Percentiles rank a stretch among this genome's conserved stretches.
These are phyloP conservation scores for Sarcomyxa edulis DNA, from an alignment of 768 basidiomycete species.

Conservation along the genomic window DNA sequence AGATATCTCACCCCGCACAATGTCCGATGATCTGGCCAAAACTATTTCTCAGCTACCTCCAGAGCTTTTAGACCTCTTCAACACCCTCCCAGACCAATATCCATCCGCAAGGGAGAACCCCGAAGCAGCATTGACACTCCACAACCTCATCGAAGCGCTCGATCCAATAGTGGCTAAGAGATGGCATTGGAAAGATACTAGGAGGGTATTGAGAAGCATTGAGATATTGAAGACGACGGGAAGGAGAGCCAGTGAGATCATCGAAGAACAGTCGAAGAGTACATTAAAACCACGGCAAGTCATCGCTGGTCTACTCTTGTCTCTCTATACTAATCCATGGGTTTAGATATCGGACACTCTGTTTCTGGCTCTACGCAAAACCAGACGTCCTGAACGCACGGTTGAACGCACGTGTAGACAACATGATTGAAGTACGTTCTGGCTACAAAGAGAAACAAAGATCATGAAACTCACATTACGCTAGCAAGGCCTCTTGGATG, in stretches of 20 bases:
- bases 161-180: constrained; percentile 72
- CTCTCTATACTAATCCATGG: background rate
- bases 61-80: constrained; percentile 44
- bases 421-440: constrained; percentile 82
- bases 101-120: constrained; percentile 53
- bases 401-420: constrained; percentile 76
- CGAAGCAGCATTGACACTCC: constrained; percentile 54
- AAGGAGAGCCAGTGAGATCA: constrained; percentile 60
- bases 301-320: constrained; percentile 2
- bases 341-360: constrained; percentile 74
- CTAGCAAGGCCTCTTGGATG: constrained; percentile 78
- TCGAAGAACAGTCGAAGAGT: constrained; percentile 52
- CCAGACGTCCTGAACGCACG: constrained; percentile 56
- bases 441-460: too few relatives aligned
- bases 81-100: constrained; percentile 52
- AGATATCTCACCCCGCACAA: constrained; percentile 3
- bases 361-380: constrained; percentile 88
- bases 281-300: constrained; percentile 46
- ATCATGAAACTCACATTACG: too few relatives aligned
- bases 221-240: constrained; percentile 71
- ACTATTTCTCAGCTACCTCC: constrained; percentile 40
- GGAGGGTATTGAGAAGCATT: constrained; percentile 82
- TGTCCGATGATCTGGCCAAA: constrained; percentile 33
- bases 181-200: constrained; percentile 96
- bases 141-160: constrained; percentile 58